Evolutionary conservation across 1,284 basidiomycete genomes (phyloP).

Genomic region (Taiwanofungus camphoratus): DNA sequence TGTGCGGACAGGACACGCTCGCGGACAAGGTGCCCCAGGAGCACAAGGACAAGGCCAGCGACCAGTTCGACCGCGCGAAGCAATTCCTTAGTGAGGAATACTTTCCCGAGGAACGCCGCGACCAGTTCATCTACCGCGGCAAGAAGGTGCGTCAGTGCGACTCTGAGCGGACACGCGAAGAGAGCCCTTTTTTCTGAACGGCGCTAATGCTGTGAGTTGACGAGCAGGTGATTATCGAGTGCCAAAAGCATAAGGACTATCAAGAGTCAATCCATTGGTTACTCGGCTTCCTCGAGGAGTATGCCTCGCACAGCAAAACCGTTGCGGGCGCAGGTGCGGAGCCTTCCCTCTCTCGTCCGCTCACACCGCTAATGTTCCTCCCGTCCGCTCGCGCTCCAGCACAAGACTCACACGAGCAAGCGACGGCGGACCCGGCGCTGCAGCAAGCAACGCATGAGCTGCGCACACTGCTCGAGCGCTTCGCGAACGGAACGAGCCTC

Average conservation of each 20-base stretch:
- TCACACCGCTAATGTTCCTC: not conserved
- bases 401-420: conserved; percentile 28
- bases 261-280: conserved; percentile 80
- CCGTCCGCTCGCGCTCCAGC: conserved; percentile 13
- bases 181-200: conserved; percentile 14
- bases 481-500: conserved; percentile 74
- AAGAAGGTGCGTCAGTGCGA: conserved; percentile 68
- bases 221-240: conserved; percentile 78
- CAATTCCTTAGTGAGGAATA: conserved; percentile 73
- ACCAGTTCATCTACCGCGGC: conserved; percentile 74
- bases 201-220: not conserved
- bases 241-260: conserved; percentile 90
- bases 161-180: too few species aligned
- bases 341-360: too few species aligned
- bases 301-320: conserved; percentile 59
- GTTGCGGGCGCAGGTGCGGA: conserved; percentile 34
- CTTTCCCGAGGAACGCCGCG: conserved; percentile 83
- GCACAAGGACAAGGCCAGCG: conserved; percentile 51
- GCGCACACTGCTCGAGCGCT: conserved; percentile 83
- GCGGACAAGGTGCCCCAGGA: conserved; percentile 52
- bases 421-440: conserved; percentile 46
- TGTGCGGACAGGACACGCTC: conserved; percentile 37
- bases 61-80: conserved; percentile 48
- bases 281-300: conserved; percentile 68
- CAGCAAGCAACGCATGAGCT: conserved; percentile 61